A percentile compares a stretch with the other conserved stretches of the same genome.
These are phyloP conservation scores for Diplosphaera chodatii DNA, from an alignment of 139 green algal species.

Conservation along the genomic window DNA sequence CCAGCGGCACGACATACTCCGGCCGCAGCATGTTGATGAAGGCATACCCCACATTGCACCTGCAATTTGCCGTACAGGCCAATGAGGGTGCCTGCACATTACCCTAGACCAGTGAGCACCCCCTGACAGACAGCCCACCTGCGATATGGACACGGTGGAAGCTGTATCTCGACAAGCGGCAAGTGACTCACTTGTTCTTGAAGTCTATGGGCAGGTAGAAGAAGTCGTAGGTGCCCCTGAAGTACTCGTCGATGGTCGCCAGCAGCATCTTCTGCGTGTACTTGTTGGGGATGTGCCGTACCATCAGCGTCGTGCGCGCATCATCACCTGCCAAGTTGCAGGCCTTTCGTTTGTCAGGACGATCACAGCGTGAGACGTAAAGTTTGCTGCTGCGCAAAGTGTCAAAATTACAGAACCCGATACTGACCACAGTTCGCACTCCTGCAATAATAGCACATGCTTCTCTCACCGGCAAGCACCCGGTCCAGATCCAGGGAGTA, in stretches of 20 bases:
- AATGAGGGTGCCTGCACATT: no score
- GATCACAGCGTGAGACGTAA: no score
- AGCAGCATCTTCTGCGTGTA: conserved; percentile 99
- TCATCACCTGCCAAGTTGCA: conserved; percentile 56
- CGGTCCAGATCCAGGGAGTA: conserved; percentile 76
- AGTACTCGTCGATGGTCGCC: conserved; percentile 82
- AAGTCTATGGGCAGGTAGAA: conserved; percentile 90
- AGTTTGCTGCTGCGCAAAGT: no score
- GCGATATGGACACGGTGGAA: no score
- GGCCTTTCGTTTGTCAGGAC: no score
- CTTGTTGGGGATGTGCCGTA: conserved; percentile 99
- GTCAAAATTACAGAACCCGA: no score
- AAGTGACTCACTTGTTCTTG: conserved; percentile 88
- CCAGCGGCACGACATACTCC: conserved; percentile 72
- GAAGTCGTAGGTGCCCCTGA: conserved; percentile 81
- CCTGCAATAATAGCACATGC: no score
- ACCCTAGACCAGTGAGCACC: no score
- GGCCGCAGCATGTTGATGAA: conserved; percentile 96
- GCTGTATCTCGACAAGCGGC: no score
- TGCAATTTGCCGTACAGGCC: background rate
- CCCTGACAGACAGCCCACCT: no score
- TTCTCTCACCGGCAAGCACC: conserved; percentile 29
- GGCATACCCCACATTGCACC: conserved; percentile 94
- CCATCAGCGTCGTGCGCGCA: conserved; percentile 93
- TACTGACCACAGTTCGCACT: no score